These are phyloP conservation scores for Arthrinium puccinioides DNA, from an alignment of 2,329 filamentous ascomycete genomes.

Conservation along the genomic window DNA sequence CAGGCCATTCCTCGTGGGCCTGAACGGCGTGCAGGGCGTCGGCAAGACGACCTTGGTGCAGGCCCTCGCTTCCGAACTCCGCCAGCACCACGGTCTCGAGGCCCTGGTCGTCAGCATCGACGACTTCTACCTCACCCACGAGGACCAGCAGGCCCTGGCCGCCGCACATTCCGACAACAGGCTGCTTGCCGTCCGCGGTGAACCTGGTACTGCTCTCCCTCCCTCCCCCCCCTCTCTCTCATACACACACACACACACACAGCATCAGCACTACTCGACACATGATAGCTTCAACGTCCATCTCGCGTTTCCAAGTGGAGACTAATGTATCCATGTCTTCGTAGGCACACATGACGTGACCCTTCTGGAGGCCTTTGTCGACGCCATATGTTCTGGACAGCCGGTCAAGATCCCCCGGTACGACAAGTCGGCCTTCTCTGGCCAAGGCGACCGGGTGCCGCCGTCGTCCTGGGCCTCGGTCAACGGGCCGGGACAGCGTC, in stretches of 20 bases:
- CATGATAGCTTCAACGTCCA: background rate
- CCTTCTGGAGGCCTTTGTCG: conserved; percentile 57
- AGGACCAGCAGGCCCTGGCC: conserved; percentile 59
- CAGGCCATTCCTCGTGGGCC: conserved; percentile 73
- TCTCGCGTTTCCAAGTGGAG: background rate
- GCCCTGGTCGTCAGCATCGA: conserved; percentile 77
- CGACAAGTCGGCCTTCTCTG: conserved; percentile 73
- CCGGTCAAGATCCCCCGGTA: conserved; percentile 62
- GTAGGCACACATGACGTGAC: conserved; percentile 62
- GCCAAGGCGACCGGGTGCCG: conserved; percentile 68
- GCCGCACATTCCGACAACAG: conserved; percentile 60
- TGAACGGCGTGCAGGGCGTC: conserved; percentile 87
- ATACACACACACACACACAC: background rate
- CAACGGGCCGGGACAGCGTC: conserved; percentile 40
- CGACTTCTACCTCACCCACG: conserved; percentile 77
- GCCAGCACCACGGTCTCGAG: conserved; percentile 46
- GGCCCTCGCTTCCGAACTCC: conserved; percentile 55
- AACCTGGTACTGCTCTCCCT: conserved; percentile 51
- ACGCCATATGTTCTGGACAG: conserved; percentile 41
- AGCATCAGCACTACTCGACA: background rate
- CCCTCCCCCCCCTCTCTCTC: conserved; percentile 1
- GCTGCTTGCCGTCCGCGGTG: conserved; percentile 73
- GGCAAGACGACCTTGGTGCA: conserved; percentile 86
- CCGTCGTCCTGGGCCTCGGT: conserved; percentile 53
- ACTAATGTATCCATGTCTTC: background rate